Percentiles rank a stretch among this genome's conserved stretches.
Conservation (phyloP, 441 rosid genomes). For the Euphorbia celastroides region DNA sequence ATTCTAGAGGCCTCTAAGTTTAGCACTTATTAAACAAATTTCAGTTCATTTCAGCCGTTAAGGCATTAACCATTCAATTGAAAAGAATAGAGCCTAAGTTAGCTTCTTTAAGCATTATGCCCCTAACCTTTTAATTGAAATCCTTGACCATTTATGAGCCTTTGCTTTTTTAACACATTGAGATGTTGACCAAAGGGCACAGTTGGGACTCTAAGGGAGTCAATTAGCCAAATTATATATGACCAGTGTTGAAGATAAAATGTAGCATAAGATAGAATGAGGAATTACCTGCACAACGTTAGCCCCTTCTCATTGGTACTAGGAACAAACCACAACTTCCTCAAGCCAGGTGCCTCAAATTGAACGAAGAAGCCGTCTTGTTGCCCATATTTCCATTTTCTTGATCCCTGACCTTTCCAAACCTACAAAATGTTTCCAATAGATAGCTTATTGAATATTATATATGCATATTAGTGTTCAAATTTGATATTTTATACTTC, state of each 20-base stretch:
- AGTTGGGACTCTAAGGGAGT: too few species aligned
- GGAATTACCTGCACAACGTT: conserved; percentile 73
- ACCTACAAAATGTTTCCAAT: conserved; percentile 43
- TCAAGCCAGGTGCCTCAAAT: conserved; percentile 60
- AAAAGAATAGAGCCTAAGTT: too few species aligned
- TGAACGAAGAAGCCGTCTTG: conserved; percentile 92
- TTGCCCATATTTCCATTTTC: conserved; percentile 93
- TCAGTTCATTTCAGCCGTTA: too few species aligned
- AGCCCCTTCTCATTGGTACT: conserved; percentile 75
- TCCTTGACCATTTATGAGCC: neutral
- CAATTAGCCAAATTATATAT: too few species aligned
- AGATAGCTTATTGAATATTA: conserved; percentile 4
- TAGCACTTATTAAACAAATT: too few species aligned
- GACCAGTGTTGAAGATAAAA: neutral
- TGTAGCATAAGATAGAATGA: neutral
- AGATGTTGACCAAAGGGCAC: too few species aligned
- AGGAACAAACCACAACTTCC: conserved; percentile 82
- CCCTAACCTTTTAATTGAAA: neutral
- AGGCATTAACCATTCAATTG: too few species aligned
- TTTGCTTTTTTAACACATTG: too few species aligned
- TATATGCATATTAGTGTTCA: neutral
- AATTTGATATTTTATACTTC: too few species aligned
- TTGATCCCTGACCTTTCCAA: conserved; percentile 97
- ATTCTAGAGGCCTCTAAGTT: too few species aligned
- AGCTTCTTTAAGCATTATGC: neutral